Evolutionary conservation across 257 asterid species (phyloP).

Genomic region (Plectranthus barbatus): DNA sequence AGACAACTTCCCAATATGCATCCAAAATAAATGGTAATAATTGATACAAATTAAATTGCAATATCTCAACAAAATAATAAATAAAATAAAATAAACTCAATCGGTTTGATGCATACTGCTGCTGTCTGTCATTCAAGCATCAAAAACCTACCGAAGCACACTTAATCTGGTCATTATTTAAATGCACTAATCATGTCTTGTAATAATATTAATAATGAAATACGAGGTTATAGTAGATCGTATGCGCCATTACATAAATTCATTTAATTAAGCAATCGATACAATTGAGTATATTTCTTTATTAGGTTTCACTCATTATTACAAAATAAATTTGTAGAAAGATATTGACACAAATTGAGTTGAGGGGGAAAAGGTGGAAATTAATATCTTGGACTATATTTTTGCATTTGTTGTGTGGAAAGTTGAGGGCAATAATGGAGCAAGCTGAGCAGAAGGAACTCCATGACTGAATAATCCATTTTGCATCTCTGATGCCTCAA

Average conservation of each 20-base stretch:
- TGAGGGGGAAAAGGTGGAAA: background rate
- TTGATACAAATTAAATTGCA: slow-evolving; percentile 8
- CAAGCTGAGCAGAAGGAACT: slow-evolving; percentile 25
- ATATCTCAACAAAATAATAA: no score
- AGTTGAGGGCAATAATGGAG: slow-evolving; percentile 16
- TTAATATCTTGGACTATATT: background rate
- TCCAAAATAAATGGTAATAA: background rate
- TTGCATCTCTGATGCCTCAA: slow-evolving; percentile 45
- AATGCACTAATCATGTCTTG: background rate
- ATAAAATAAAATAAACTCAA: background rate
- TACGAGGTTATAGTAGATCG: background rate
- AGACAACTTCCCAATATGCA: background rate
- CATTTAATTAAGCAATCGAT: background rate
- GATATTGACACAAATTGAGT: slow-evolving; percentile 23
- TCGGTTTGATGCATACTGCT: background rate
- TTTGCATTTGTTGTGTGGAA: slow-evolving; percentile 27
- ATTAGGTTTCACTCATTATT: no score
- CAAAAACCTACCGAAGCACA: no score
- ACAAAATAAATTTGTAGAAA: no score
- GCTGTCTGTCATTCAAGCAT: background rate
- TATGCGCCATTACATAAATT: background rate
- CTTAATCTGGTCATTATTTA: no score
- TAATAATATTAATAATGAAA: no score
- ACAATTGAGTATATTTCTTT: slow-evolving; percentile 15
- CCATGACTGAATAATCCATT: slow-evolving; percentile 36